Base-by-base conservation (phyloP, 176 grass and related monocot species). In the Olyra latifolia region DNA sequence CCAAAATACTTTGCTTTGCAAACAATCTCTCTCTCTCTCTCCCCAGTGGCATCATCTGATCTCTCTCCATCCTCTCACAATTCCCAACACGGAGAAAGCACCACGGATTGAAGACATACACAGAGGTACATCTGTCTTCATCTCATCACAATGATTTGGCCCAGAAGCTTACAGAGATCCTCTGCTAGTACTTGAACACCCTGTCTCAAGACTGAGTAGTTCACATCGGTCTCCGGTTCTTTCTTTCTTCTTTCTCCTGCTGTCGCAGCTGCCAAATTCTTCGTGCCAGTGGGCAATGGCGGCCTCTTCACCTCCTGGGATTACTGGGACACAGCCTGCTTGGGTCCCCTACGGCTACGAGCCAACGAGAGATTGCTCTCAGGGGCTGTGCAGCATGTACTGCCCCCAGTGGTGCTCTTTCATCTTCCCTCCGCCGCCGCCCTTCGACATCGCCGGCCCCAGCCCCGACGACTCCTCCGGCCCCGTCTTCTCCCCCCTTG, bases 391-490 rank as follows among this genome's bases (percentile, higher is more conserved):
- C 47, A 99, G 86, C 90, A 82, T 91, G 54, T 99, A 95, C 79
- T 95, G 93, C 72, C 93, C 92, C 16, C 96, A 95, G 82, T 99
- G 96, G 96, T 99, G 96, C 75, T 95, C 91, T 88, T 55, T 95
- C 65, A 82, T 99, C 80, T 92, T 97, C 85, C 89, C 94, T 42
- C 94, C 94, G 1, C 94, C 94, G 49, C 94, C 94, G 16, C 72
- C 89, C 19, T 83, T 89, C 48, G 88, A 90, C 13, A 40, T 89
- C 27, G 83, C 78, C 10, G 68, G 12, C 50, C 59, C 82, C 50
- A 59, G 44, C 72, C 11, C 79, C 3, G 94, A 90, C 69, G 81
- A 93, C 74, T 38, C 69, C 85, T 69, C 88, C 5, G 77, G 90
- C 28, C 79, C 84, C 0, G 78, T 90, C 71, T 89, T 98, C 80